Base-by-base conservation (phyloP, 257 asterid genomes). In the Solanum okadae region DNA sequence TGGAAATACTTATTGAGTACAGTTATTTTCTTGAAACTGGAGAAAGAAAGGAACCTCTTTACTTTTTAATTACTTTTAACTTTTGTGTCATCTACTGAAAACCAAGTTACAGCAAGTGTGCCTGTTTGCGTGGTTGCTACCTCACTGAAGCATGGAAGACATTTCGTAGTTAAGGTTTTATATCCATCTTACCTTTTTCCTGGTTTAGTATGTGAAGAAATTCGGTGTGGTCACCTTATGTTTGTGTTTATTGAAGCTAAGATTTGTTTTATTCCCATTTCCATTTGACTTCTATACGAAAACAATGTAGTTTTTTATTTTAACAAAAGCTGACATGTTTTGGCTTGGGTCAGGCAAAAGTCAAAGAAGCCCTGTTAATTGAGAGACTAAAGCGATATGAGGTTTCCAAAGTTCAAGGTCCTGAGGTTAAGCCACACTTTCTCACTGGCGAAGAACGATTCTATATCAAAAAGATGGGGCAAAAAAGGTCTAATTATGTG, bases 401-500 rank as follows among this genome's bases (percentile, higher is more conserved):
- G 90, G 98, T 97, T 85, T 87, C 96, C 87, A 93, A 92, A 92
- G 95, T 93, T 88, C 97, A 96, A 90, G 99, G 99, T 46, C 99
- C 98, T 85, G 81, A 88, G 76, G 96, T 97, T 23, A 91, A 95
- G 90, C 98, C 98, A 59, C 92, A 94, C 85, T 90, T 89, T 23
- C 89, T 97, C 92, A 93, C 96, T 2, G 98, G 98, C 5, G 98
- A 97, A 87, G 98, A 97, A 88, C 94, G 98, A 42, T 93, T 92
- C 88, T 97, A 94, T 88, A 90, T 97, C 91, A 96, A 97, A 91
- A 97, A 93, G 88, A 96, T 96, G 99, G 98, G 98, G 25, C 98
- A 97, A 89, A 97, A 97, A 87, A 89, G 94, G 92, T 93, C 98
- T 22, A 97, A 96, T 91, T 95, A 96, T 89, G 98, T 93, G n/a